phyloP scores from a whole-genome alignment of 805 yeast genomes.

The Kodamaea laetipori region DNA sequence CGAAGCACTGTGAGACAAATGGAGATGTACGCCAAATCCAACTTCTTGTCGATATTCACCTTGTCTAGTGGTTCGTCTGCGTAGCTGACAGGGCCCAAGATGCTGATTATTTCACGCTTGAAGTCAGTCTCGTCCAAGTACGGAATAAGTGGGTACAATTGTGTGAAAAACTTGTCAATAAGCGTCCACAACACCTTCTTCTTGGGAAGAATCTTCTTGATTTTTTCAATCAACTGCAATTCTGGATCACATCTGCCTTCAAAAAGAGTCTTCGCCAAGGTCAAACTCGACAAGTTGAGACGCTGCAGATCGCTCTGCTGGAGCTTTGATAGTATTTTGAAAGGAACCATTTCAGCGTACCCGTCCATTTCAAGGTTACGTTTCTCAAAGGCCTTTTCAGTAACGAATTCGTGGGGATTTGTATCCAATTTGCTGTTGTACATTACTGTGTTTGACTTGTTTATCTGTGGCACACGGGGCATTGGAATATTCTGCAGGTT shows the following conservation, averaged over 20 bases:
- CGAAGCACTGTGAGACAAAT: slow-evolving; percentile 35
- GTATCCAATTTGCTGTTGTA: slow-evolving; percentile 4
- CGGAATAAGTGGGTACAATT: slow-evolving; percentile 66
- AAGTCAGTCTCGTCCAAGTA: slow-evolving; percentile 61
- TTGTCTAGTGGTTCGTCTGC: slow-evolving; percentile 23
- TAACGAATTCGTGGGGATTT: background rate
- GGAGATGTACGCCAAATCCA: slow-evolving; percentile 39
- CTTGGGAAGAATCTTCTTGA: slow-evolving; percentile 51
- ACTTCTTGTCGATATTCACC: slow-evolving; percentile 31
- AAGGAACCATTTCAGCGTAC: slow-evolving; percentile 35
- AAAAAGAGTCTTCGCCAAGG: slow-evolving; percentile 37
- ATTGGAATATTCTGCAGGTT: slow-evolving; percentile 22
- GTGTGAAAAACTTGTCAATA: slow-evolving; percentile 58
- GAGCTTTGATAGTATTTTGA: slow-evolving; percentile 14
- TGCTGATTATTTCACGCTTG: slow-evolving; percentile 41
- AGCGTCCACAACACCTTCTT: slow-evolving; percentile 57
- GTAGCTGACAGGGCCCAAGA: slow-evolving; percentile 42
- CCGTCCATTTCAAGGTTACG: slow-evolving; percentile 37
- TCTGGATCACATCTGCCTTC: slow-evolving; percentile 34
- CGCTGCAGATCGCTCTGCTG: slow-evolving; percentile 10
- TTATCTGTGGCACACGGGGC: slow-evolving; percentile 16
- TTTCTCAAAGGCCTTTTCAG: slow-evolving; percentile 29
- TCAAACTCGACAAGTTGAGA: slow-evolving; percentile 13
- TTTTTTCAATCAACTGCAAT: slow-evolving; percentile 43
- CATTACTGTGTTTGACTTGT: slow-evolving; percentile 14